Evolutionary conservation across 192 early-diverging fungal species (phyloP), one percentile per base, ranked within the genome.

Genomic region (Thamnidium elegans): DNA sequence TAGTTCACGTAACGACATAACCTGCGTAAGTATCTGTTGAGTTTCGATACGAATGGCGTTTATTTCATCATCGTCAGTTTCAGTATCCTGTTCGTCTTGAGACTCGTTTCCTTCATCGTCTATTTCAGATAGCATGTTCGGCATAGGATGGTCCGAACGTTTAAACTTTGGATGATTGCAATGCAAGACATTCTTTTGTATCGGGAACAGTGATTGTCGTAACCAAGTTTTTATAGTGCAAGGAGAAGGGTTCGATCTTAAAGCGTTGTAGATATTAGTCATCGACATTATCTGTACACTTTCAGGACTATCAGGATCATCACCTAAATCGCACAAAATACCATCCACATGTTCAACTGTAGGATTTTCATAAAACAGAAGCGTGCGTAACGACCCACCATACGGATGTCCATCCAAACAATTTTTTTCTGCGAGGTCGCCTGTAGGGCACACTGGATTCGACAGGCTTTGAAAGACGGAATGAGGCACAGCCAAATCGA

Each of bases 351-450:
- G 56, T 42, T 67, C 55, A 2, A 67, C 7, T 10, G 31, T 23
- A 1, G 44, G 30, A 15, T 66, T 55, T 30, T 66, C 54, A n/a
- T 47, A 21, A 42, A 58, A 44, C 23, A 58, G 21, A n/a, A 58
- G 17, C 14, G 66, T 60, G 17, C 53, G 45, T 15, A 56, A 45
- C 21, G 58, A 61, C 15, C 66, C 66, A 68, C 58, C 58, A 43
- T 36, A 56, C 0, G 52, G 52, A 32, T 54, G 52, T 26, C 26
- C 23, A 23, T 50, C 34, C 13, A 42, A 11, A 21, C 44, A 54
- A 45, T 48, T 7, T 14, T 23, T 44, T 55, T 26, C 3, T 63
- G 14, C 30, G 3, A 44, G 52, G 3, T 54, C 51, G 0, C 43
- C 58, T 26, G 48, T 59, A 26, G 50, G 4, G 9, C 52, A 50